These are phyloP conservation scores for Onygenales sp. DNA, from an alignment of 2,329 filamentous ascomycete genomes.

Conservation along the genomic window DNA sequence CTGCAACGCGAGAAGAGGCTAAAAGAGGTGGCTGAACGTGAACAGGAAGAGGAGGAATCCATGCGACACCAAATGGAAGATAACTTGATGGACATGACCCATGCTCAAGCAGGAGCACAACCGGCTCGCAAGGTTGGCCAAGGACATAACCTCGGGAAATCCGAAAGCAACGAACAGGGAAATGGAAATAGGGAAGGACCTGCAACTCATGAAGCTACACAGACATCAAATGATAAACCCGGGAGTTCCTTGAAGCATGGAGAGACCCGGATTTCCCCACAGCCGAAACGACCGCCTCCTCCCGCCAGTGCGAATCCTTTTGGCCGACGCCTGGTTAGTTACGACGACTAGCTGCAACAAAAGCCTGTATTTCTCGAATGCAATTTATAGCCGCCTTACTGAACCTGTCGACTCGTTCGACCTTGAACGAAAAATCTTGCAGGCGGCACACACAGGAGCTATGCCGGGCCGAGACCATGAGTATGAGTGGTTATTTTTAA, in stretches of 20 bases:
- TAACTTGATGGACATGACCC: background rate
- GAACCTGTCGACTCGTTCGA: background rate
- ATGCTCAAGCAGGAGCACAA: background rate
- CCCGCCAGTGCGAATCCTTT: background rate
- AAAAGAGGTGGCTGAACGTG: slow-evolving; percentile 14
- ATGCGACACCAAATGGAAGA: background rate
- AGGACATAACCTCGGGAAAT: no score
- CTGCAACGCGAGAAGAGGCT: slow-evolving; percentile 47
- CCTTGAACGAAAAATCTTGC: no score
- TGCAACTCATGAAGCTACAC: no score
- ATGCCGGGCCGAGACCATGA: no score
- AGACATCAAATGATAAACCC: background rate
- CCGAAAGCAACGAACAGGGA: no score
- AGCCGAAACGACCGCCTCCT: background rate
- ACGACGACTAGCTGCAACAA: background rate
- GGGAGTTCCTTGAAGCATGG: background rate
- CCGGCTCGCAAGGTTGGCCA: background rate
- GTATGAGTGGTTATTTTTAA: no score
- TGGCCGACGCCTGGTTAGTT: background rate
- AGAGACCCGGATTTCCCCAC: background rate
- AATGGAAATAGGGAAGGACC: no score
- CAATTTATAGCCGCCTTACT: background rate
- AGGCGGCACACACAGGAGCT: no score
- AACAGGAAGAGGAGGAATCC: background rate
- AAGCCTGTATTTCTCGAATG: background rate